These are phyloP conservation scores for Phytophthora syringae DNA, from an alignment of 352 stramenopile species.

Conservation along the genomic window DNA sequence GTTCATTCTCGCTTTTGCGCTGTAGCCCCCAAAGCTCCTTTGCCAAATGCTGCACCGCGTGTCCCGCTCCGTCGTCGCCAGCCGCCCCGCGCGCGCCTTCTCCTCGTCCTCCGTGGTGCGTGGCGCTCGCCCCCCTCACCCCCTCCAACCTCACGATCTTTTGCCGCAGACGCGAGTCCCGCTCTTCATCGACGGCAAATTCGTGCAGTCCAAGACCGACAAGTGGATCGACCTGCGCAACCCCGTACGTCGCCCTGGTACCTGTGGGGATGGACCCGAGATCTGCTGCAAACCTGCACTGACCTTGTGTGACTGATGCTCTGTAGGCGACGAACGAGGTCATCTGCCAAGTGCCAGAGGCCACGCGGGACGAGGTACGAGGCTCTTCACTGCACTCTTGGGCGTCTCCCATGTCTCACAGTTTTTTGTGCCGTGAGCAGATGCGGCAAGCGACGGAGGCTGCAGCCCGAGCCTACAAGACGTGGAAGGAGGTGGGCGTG, in stretches of 20 bases:
- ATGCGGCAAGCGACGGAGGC: constrained; percentile 86
- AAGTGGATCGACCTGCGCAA: constrained; percentile 94
- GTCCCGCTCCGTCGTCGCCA: constrained; percentile 23
- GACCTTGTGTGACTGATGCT: too few species aligned
- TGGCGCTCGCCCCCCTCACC: background rate
- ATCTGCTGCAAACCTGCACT: constrained; percentile 24
- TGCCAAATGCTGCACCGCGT: constrained; percentile 36
- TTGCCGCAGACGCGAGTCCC: constrained; percentile 70
- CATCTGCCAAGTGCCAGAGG: constrained; percentile 87
- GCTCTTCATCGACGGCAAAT: constrained; percentile 94
- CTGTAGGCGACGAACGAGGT: constrained; percentile 89
- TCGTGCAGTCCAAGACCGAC: too few species aligned
- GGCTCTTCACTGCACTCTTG: background rate
- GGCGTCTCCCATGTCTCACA: background rate
- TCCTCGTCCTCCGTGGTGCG: constrained; percentile 49
- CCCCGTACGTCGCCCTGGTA: constrained; percentile 60
- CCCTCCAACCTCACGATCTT: background rate
- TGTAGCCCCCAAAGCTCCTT: background rate
- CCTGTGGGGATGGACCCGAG: constrained; percentile 1
- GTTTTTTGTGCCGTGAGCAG: constrained; percentile 33
- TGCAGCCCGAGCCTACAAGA: constrained; percentile 88
- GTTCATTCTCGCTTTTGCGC: constrained; percentile 35
- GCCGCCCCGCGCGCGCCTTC: constrained; percentile 46
- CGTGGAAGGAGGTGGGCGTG: constrained; percentile 94
- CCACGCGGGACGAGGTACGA: constrained; percentile 80